Evolutionary conservation across 2,329 filamentous ascomycete species (phyloP), one percentile per base, ranked within the genome.

Genomic region (Neospermospora avenae): DNA sequence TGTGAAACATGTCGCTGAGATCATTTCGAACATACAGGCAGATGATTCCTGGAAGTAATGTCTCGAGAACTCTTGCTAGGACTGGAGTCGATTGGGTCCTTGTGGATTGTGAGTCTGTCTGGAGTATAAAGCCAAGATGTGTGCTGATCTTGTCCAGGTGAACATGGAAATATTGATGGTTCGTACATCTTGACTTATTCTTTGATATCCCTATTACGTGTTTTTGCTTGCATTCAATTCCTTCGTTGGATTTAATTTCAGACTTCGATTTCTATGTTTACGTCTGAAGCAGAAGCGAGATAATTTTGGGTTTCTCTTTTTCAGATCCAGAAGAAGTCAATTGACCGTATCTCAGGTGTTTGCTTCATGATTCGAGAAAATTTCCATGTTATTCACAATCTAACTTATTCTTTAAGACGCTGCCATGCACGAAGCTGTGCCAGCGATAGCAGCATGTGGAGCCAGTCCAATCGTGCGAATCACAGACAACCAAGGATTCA

Each of bases 71-170:
- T 18, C 75, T 90, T 51, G 85, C 87, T 1, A 77, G 84, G 57
- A 81, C 80, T 2, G 86, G 85, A 0, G 78, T 86, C 1, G 86
- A 89, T 69, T 89, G 86, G 80, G 82, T 90, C 10, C 77, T 88
- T 71, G 82, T 84, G 25, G 82, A 84, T 69, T 82, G 81, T 67
- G 81, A 82, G 61, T 58, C 25, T n/a, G 7, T 42, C 4, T 42
- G 6, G 18, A 20, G 4, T 20, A 4, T 10, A 4, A 25, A 55
- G 31, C 8, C 16, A 22, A 10, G 22, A 48, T 22, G 24, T n/a
- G 41, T 6, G n/a, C 51, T 61, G 25, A 44, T 10, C 16, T 48
- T 31, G 8, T 28, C 35, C 31, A 65, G 63, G 63, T 58, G 64
- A 64, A 61, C 82, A 84, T 69, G 82, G 82, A 6, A 82, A 80